Evolutionary conservation across 495 filamentous ascomycete species (phyloP).

Genomic region (Arthonia radiata): DNA sequence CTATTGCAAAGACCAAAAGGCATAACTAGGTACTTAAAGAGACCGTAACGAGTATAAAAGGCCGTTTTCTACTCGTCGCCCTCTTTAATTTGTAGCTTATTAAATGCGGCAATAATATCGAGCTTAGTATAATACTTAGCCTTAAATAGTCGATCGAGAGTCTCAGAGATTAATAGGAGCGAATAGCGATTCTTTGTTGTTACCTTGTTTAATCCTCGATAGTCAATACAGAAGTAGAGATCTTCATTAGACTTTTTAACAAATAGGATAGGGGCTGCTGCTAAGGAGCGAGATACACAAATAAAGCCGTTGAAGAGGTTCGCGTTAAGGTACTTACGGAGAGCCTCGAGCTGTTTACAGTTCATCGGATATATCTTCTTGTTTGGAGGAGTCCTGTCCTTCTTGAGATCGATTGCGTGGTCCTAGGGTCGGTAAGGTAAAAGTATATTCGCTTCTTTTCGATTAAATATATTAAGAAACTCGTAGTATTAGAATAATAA

Average conservation of each 20-base stretch:
- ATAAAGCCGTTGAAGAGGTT: constrained; percentile 9
- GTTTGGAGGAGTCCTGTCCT: too few relatives aligned
- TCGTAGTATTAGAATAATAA: too few relatives aligned
- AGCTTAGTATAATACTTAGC: constrained; percentile 21
- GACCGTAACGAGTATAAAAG: not conserved
- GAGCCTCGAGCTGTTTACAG: constrained; percentile 6
- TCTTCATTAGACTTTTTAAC: constrained; percentile 12
- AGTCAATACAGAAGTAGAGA: constrained; percentile 22
- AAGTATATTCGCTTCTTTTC: too few relatives aligned
- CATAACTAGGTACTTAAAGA: not conserved
- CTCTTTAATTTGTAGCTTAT: constrained; percentile 3
- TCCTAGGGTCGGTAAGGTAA: too few relatives aligned
- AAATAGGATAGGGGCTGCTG: constrained; percentile 14
- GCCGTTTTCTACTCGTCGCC: not conserved
- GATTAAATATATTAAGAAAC: too few relatives aligned
- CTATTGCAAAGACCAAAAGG: not conserved
- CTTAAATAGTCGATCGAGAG: constrained; percentile 9
- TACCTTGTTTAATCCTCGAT: constrained; percentile 16
- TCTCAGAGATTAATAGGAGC: constrained; percentile 21
- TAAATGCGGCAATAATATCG: constrained; percentile 12
- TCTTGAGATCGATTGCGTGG: too few relatives aligned
- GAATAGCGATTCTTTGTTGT: constrained; percentile 21
- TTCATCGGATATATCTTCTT: constrained; percentile 13
- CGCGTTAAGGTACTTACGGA: constrained; percentile 5
- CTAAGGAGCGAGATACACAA: constrained; percentile 4